Evolutionary conservation across 331 rosid species (phyloP), one percentile per base, ranked within the genome.

Genomic region (Pyrus hybrid): DNA sequence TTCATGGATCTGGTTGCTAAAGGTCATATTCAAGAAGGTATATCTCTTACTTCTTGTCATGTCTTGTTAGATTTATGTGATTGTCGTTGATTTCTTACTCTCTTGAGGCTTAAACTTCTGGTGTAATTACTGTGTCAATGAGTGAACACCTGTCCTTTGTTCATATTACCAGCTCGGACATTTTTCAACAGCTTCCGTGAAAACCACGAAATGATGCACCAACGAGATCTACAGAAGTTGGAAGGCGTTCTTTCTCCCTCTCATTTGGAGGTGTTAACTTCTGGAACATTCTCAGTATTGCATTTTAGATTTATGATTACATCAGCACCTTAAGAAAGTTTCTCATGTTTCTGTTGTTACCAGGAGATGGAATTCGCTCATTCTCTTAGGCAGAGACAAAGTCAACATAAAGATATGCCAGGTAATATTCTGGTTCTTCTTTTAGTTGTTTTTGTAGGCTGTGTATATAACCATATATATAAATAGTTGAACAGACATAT

Each of bases 361-460:
- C 71, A 91, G 99, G 99, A 95, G 87, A 95, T 95, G 97, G 97
- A 95, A 75, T 95, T 95, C 32, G 97, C 99, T 68, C 98, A 92
- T 85, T 81, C 98, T 10, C 96, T 92, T 57, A 86, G 96, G 88
- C 79, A 89, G 80, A 81, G 91, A n/a, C 86, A 94, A 94, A 82
- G 92, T 94, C 85, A 92, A 86, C 84, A 94, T 94, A 71, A 94
- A 94, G 91, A 90, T 94, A 76, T 92, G 99, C 82, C 92, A 86
- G 92, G 97, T 90, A 88, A 76, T 65, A 49, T 61, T 64, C 70
- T 63, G 67, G 71, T 77, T 84, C 56, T 80, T 75, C 49, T 64
- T 14, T 71, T 25, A 14, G 20, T 60, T 37, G 8, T 18, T 74
- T 60, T 7, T 5, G 47, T 62, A 63, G 14, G 30, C 29, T 32